Percentiles rank a stretch among this genome's conserved stretches.
Conservation (phyloP, 108 stramenopile genomes). For the Nitzschia palea region DNA sequence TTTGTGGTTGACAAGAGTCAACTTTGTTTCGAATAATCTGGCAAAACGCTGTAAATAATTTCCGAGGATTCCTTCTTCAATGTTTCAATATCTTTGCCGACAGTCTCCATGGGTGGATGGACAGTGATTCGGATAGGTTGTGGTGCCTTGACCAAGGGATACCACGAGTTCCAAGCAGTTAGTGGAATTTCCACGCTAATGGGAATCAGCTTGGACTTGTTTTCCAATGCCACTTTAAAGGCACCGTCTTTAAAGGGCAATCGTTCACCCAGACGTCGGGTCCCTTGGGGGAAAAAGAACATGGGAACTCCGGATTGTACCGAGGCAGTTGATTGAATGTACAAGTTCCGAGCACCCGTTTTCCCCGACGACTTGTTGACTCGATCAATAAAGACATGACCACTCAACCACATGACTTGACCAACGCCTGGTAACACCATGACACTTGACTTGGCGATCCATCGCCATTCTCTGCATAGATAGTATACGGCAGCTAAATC, state of each 20-base stretch:
- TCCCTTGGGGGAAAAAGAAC: conserved; percentile 89
- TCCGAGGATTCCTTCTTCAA: conserved; percentile 67
- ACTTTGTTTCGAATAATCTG: conserved; percentile 37
- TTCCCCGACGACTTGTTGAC: conserved; percentile 22
- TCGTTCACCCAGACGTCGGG: conserved; percentile 69
- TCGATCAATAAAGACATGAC: conserved; percentile 74
- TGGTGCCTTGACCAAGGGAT: conserved; percentile 50
- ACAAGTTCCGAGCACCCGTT: conserved; percentile 56
- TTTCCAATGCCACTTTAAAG: conserved; percentile 66
- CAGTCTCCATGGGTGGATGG: conserved; percentile 59
- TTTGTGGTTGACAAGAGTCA: no score
- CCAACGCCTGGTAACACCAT: conserved; percentile 78
- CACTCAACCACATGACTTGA: conserved; percentile 60
- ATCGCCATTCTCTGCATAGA: conserved; percentile 56
- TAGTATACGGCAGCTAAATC: conserved; percentile 70
- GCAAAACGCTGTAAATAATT: conserved; percentile 72
- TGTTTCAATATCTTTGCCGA: conserved; percentile 57
- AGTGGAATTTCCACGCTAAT: conserved; percentile 77
- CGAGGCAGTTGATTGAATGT: conserved; percentile 62
- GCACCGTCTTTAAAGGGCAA: conserved; percentile 87
- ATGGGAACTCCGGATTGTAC: conserved; percentile 73
- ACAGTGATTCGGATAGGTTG: conserved; percentile 63
- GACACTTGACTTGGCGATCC: conserved; percentile 78
- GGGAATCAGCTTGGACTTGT: conserved; percentile 55
- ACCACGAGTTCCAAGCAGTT: conserved; percentile 70